Evolutionary conservation across 2,329 filamentous ascomycete genomes (phyloP).

Genomic region (Mycocentrospora acerina): DNA sequence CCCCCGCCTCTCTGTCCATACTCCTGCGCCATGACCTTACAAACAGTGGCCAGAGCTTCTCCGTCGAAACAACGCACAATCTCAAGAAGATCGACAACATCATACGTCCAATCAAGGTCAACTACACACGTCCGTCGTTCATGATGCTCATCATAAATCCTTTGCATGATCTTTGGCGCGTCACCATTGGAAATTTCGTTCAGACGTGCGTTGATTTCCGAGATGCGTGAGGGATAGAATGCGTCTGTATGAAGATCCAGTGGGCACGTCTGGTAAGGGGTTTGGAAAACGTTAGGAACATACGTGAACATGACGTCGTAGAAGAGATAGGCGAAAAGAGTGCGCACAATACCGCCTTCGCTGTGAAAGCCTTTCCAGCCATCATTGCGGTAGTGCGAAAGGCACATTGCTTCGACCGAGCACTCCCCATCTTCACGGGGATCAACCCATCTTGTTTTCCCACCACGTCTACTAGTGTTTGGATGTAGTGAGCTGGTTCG

Average conservation of each 20-base stretch:
- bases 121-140: constrained; percentile 80
- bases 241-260: constrained; percentile 90
- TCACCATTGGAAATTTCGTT: constrained; percentile 84
- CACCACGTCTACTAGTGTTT: constrained; percentile 50
- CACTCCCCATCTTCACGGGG: constrained; percentile 72
- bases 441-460: constrained; percentile 87
- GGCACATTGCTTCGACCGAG: constrained; percentile 90
- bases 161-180: constrained; percentile 65
- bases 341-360: constrained; percentile 90
- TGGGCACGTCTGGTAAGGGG: constrained; percentile 89
- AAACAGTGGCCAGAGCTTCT: constrained; percentile 78
- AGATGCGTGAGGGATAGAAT: constrained; percentile 83
- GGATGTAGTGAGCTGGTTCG: constrained; percentile 33
- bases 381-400: constrained; percentile 76
- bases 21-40: constrained; percentile 94
- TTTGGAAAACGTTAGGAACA: constrained; percentile 96
- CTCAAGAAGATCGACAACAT: constrained; percentile 74
- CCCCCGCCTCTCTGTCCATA: constrained; percentile 84
- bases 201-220: constrained; percentile 84
- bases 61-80: constrained; percentile 77
- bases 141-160: constrained; percentile 68
- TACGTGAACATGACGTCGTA: constrained; percentile 92
- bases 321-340: constrained; percentile 80
- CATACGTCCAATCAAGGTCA: constrained; percentile 88
- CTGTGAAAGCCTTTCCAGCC: constrained; percentile 96